A percentile compares a stretch with the other conserved stretches of the same genome.
Conservation (phyloP, 139 green algal genomes). For the Chlorella sp. region DNA sequence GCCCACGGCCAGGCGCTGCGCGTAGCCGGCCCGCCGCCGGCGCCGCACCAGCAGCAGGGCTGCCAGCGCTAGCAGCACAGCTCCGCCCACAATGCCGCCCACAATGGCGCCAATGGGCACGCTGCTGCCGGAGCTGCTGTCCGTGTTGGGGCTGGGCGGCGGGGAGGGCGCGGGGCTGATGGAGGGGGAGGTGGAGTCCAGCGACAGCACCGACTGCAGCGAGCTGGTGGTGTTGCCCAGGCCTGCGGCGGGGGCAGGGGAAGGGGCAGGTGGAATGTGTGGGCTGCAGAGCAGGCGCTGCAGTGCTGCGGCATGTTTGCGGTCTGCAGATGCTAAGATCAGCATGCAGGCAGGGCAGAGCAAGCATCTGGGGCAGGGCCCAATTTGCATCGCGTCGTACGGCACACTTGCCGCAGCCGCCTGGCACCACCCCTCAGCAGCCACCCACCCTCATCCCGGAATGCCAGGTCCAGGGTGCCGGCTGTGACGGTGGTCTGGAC, state of each 20-base stretch:
- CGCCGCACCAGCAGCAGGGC: constrained; percentile 1
- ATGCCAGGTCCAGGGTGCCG: no score
- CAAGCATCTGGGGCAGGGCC: no score
- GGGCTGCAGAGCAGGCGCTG: no score
- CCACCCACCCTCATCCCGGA: no score
- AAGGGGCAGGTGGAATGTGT: no score
- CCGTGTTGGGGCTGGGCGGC: background rate
- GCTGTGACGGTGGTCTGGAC: background rate
- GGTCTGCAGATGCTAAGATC: no score
- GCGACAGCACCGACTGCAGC: background rate
- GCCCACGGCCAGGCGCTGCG: background rate
- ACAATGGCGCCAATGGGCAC: constrained; percentile 26
- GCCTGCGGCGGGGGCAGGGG: background rate
- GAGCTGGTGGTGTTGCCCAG: constrained; percentile 7
- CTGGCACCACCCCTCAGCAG: no score
- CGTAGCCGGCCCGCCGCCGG: background rate
- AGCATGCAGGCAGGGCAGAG: no score
- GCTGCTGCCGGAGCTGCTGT: background rate
- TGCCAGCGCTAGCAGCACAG: background rate
- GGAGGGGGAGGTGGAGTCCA: background rate
- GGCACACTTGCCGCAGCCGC: no score
- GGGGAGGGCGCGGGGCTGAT: background rate
- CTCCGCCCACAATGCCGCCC: constrained; percentile 24
- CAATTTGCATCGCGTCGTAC: no score
- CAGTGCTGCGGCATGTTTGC: no score